Percentiles rank a stretch among this genome's conserved stretches.
These are phyloP conservation scores for Akanthomyces lecanii DNA, from an alignment of 2,329 filamentous ascomycete genomes.

Conservation along the genomic window DNA sequence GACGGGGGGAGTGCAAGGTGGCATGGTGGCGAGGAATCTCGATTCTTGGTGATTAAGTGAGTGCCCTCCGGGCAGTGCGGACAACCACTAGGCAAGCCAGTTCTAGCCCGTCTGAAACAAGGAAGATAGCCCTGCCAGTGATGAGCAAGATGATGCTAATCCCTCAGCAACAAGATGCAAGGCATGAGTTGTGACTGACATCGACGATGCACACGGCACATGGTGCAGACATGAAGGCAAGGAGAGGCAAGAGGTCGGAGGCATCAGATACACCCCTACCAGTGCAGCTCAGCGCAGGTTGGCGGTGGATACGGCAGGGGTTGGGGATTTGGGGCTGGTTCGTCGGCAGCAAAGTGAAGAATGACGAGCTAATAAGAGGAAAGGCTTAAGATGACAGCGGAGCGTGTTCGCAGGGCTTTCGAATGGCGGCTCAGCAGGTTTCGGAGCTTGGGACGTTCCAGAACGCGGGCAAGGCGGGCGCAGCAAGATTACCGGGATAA, in stretches of 20 bases:
- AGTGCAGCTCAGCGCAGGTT: not conserved
- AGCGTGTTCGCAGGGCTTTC: not conserved
- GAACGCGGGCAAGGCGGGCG: not conserved
- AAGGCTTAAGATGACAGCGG: conserved; percentile 5
- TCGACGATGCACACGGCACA: not conserved
- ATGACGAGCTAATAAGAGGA: not conserved
- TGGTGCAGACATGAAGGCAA: not conserved
- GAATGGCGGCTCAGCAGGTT: not conserved
- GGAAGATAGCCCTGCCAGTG: not conserved
- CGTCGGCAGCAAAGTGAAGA: not conserved
- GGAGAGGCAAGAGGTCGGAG: not conserved
- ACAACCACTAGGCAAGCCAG: not conserved
- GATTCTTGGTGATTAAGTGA: conserved; percentile 5
- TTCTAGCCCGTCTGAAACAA: not conserved
- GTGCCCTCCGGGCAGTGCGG: not conserved
- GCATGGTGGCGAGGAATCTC: conserved; percentile 7
- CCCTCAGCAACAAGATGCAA: not conserved
- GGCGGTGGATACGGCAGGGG: not conserved
- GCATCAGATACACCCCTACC: not conserved
- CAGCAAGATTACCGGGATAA: not conserved
- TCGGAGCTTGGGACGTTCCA: conserved; percentile 3
- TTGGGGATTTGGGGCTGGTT: not conserved
- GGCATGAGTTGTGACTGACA: not conserved
- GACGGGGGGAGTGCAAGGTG: not conserved
- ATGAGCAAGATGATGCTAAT: not conserved